phyloP scores from a whole-genome alignment of 371 early-diverging fungal genomes.

The Parasitella parasitica region DNA sequence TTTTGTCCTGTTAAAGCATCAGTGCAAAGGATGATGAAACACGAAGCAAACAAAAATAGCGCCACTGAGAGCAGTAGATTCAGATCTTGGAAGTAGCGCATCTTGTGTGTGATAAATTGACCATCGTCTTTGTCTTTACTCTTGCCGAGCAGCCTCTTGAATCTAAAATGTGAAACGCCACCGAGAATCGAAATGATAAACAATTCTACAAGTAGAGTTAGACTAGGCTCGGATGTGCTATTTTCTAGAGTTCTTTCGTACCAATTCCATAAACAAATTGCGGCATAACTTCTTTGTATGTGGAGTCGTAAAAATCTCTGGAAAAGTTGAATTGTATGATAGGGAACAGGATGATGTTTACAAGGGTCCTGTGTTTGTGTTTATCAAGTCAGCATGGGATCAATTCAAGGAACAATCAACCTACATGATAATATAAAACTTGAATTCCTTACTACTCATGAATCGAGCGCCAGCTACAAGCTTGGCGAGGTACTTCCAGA shows the following conservation, averaged over 20 bases:
- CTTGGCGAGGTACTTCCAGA: conserved; percentile 57
- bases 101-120: conserved; percentile 33
- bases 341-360: conserved; percentile 41
- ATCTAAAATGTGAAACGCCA: conserved; percentile 45
- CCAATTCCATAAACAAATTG: conserved; percentile 47
- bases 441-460: conserved; percentile 54
- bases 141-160: conserved; percentile 32
- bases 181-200: conserved; percentile 40
- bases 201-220: too few species aligned
- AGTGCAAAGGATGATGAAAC: conserved; percentile 39
- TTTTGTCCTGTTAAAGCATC: conserved; percentile 40
- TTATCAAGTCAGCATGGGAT: not conserved
- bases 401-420: not conserved
- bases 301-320: conserved; percentile 33
- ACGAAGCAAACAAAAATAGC: conserved; percentile 27
- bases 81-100: conserved; percentile 48
- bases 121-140: conserved; percentile 27
- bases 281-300: conserved; percentile 51
- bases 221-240: too few species aligned
- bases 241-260: not conserved
- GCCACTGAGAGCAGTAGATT: conserved; percentile 38
- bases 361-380: conserved; percentile 31
- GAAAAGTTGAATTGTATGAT: conserved; percentile 46
- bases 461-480: conserved; percentile 46
- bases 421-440: conserved; percentile 49